Base-by-base conservation (phyloP, 305 asterid genomes). In the Andrographis paniculata region DNA sequence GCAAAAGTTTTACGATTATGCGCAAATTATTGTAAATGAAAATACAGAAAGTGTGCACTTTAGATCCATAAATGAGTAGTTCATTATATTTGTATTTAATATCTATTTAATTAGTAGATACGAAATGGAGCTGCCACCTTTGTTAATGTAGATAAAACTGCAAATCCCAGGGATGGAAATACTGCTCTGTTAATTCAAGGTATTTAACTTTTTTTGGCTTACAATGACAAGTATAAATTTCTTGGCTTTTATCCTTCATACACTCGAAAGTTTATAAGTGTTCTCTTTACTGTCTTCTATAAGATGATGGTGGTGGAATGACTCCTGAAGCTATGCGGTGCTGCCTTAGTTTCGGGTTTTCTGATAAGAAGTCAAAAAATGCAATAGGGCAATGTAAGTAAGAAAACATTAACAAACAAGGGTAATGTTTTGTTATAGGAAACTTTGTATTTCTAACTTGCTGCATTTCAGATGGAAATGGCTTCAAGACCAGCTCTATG, bases 271-370 rank as follows among this genome's bases (percentile, higher is more conserved):
- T 24, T 24, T 8, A 45, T 33, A 28, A 14, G 39, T 20, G 45
- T 33, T 33, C 38, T 7, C n/a, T 33, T 33, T 2, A 5, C 12
- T 11, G 2, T 33, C 38, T 33, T 33, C 38, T 33, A n/a, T 33
- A 56, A 89, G 99, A 87, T 65, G 74, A 86, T 70, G 95, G 96
- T 45, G 96, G 94, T 59, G 96, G 95, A 68, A 87, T 91, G 96
- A 76, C 76, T 61, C 89, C 81, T 24, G 89, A 72, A 64, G 89
- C 85, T 45, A 79, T 87, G 84, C 82, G 87, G 11, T 63, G 76
- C 35, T 91, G 96, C 73, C 59, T 91, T 61, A 83, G 96, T 71
- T 87, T 91, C 62, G 96, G 99, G 38, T 91, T 86, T 76, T 91
- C 99, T n/a, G 89, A 86, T 65, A 91, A 84, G 75, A 77, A 82